A percentile compares a stretch with the other conserved stretches of the same genome.
These are phyloP conservation scores for Jatropha curcas DNA, from an alignment of 345 rosid genomes.

Conservation along the genomic window DNA sequence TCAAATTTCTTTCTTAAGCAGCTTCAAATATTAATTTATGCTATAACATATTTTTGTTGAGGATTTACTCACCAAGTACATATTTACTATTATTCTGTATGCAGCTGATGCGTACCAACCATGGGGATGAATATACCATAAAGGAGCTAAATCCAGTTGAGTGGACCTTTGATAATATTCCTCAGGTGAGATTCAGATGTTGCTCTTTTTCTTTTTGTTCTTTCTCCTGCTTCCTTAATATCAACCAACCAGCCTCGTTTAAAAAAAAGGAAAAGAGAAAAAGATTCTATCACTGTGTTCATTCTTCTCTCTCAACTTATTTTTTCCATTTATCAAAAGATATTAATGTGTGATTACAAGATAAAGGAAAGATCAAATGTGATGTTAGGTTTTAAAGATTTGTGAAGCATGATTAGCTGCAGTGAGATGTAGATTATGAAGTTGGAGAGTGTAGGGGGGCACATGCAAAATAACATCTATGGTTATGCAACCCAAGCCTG, in stretches of 20 bases:
- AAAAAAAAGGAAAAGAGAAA: no score
- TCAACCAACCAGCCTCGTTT: background rate
- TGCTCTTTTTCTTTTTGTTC: background rate
- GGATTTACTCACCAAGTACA: background rate
- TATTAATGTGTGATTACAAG: background rate
- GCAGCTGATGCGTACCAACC: constrained; percentile 76
- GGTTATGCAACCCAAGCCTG: background rate
- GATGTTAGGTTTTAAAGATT: background rate
- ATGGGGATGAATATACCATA: constrained; percentile 68
- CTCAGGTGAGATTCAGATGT: constrained; percentile 50
- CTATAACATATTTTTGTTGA: background rate
- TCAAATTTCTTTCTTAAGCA: background rate
- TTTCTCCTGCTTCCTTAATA: no score
- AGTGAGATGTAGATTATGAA: background rate
- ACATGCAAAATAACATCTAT: no score
- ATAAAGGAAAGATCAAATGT: background rate
- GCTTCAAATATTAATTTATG: background rate
- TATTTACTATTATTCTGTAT: constrained; percentile 8
- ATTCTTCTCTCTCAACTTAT: background rate
- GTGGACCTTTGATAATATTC: constrained; percentile 59
- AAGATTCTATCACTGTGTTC: background rate
- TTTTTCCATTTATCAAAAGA: background rate
- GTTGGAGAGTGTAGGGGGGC: background rate
- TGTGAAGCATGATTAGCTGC: background rate
- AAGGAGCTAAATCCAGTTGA: constrained; percentile 67